Evolutionary conservation across 768 basidiomycete species (phyloP).

Genomic region (Leccinellum rugosiceps): DNA sequence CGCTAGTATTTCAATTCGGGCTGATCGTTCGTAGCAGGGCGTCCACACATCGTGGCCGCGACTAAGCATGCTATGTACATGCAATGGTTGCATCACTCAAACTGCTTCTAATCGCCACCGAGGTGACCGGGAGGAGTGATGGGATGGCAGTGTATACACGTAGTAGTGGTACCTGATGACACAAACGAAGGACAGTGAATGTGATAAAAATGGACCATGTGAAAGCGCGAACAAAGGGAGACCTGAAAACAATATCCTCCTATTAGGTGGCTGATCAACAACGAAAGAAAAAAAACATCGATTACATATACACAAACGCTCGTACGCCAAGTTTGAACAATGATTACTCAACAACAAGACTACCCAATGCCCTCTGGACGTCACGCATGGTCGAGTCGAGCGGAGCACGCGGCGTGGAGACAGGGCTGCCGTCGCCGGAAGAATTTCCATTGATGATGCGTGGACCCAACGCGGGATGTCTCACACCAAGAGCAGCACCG

Average conservation of each 20-base stretch:
- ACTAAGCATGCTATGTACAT: conserved; percentile 1
- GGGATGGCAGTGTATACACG: conserved; percentile 21
- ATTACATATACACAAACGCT: conserved; percentile 16
- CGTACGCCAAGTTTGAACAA: conserved; percentile 11
- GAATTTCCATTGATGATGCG: conserved; percentile 47
- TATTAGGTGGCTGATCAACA: conserved; percentile 18
- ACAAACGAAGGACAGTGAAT: conserved; percentile 29
- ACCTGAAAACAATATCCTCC: conserved; percentile 15
- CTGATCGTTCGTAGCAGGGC: neutral
- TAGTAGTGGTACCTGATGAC: conserved; percentile 23
- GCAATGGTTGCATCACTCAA: neutral
- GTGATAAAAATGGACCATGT: conserved; percentile 17
- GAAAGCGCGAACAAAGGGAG: conserved; percentile 8
- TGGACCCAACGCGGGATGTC: conserved; percentile 72
- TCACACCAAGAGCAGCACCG: conserved; percentile 78
- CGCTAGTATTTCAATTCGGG: conserved; percentile 11
- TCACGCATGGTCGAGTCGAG: conserved; percentile 61
- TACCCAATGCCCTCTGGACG: conserved; percentile 73
- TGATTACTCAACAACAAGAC: conserved; percentile 68
- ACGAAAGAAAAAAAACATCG: conserved; percentile 10
- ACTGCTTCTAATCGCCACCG: neutral
- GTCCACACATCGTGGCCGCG: conserved; percentile 11
- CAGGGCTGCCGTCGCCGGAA: conserved; percentile 32
- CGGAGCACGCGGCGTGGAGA: conserved; percentile 31
- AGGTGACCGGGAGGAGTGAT: conserved; percentile 4